Base-by-base conservation (phyloP, 2,329 filamentous ascomycete genomes). In the Aureobasidium musti region DNA sequence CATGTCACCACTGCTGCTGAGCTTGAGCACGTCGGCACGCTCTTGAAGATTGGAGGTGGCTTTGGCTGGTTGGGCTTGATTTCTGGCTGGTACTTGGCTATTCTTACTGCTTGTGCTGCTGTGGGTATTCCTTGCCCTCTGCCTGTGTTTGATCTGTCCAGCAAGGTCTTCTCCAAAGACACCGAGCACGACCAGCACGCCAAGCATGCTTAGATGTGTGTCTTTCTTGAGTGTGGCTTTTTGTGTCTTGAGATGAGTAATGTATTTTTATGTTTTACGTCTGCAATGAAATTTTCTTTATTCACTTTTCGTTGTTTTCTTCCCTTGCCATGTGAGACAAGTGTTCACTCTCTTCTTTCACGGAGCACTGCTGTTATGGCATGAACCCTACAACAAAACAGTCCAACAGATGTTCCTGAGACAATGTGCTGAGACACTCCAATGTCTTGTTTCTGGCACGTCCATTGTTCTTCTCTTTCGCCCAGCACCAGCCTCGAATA, bases 21-120 rank as follows among this genome's bases (percentile, higher is more conserved):
- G 30, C 49, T 69, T 7, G 69, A 63, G 19, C 69, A 74, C 43
- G 66, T 72, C 19, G 14, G 65, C 14, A 64, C 54, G 8, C 50
- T 73, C 35, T 39, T 74, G 7, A 70, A 72, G 52, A 67, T 73
- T 39, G 73, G 65, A 7, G 72, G 73, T 19, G 72, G 73, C 6
- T 74, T 74, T 49, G 72, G 71, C 4, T 70, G 73, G 50, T 57
- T 74, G 19, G 69, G 70, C 2, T 23, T 71, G 30, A 28, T 74
- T 6, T 67, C 52, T n/a, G 73, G 73, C 30, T 74, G 73, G 72
- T 73, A 73, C 63, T 66, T 73, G 13, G 68, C 69, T 1, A 69
- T 73, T 19, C 23, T 71, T 11, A 69, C 69, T 35, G 70, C 69
- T 47, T 71, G 70, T 39, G 71, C 71, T 33, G 66, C 71, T 28